Percentiles rank a stretch among this genome's conserved stretches.
These are phyloP conservation scores for Pyrus communis DNA, from an alignment of 306 rosid species.

Conservation along the genomic window DNA sequence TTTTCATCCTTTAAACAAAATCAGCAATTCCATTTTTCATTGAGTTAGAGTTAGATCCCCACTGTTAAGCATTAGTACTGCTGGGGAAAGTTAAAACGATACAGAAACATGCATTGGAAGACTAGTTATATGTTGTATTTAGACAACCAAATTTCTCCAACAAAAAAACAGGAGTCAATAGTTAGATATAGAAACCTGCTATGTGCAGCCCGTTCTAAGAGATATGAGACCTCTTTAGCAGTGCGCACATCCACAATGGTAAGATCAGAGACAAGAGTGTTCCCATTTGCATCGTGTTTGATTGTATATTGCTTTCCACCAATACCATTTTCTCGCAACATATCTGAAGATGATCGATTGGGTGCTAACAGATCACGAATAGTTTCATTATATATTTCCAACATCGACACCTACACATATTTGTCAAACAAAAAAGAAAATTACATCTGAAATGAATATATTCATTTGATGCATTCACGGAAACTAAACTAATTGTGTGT, in stretches of 20 bases:
- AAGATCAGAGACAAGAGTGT: constrained; percentile 81
- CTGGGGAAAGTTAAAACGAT: not conserved
- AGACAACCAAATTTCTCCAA: not conserved
- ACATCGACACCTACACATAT: constrained; percentile 69
- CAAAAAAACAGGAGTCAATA: not conserved
- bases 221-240: constrained; percentile 79
- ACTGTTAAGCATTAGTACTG: not conserved
- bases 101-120: not conserved
- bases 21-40: not conserved
- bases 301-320: constrained; percentile 81
- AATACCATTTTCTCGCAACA: constrained; percentile 52
- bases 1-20: not conserved
- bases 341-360: constrained; percentile 44
- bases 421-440: constrained; percentile 6
- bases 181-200: constrained; percentile 55
- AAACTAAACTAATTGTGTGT: not conserved
- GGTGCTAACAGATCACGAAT: constrained; percentile 75
- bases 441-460: not conserved
- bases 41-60: not conserved
- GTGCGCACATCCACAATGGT: constrained; percentile 84
- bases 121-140: not conserved
- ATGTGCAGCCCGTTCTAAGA: constrained; percentile 74
- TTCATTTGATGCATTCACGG: not conserved
- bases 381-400: constrained; percentile 94
- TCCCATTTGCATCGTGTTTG: constrained; percentile 79